Evolutionary conservation across 768 basidiomycete genomes (phyloP), one percentile per base, ranked within the genome.

Genomic region (Agaricus blazei): DNA sequence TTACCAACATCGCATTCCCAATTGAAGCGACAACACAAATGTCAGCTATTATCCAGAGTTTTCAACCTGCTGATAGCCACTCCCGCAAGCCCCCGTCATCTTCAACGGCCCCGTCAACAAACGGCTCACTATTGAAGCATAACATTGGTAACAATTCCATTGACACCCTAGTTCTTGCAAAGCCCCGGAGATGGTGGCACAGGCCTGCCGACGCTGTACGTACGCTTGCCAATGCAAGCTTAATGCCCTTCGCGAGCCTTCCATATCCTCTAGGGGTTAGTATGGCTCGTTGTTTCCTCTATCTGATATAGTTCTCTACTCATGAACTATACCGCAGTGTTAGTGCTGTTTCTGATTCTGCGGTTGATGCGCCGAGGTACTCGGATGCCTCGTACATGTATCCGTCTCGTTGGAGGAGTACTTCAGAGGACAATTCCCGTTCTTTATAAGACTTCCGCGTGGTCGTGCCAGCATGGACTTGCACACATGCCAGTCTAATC

Each of bases 291-390:
- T 24, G 11, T 37, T 3, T 15, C 19, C 3, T 11, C 34, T 7
- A 11, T 34, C 34, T 8, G 34, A 19, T 19, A 19, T 19, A 19
- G 34, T 29, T 34, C 19, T 14, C 28, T 14, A n/a, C 28, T 48
- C 28, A 48, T 8, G 28, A 14, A 31, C 46, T 19, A 31, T 46
- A 27, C 34, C 34, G 34, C 34, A 26, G 15, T 19, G 8, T 15
- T 40, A 50, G 49, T 50, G 40, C 11, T 50, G 49, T 27, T 50
- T 50, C 19, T 50, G 49, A 23, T 50, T 50, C 19, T 50, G 49
- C 8, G 9, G 34, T 24, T 19, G 47, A n/a, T 29, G n/a, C 31
- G 26, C 26, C 48, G 34, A 36, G 19, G n/a, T 34, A 8, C 9
- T 12, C n/a, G 5, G 29, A 34, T 23, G 23, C n/a, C 36, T 36